These are phyloP conservation scores for Diplosphaera chodatii DNA, from an alignment of 139 green algal genomes.

Conservation along the genomic window DNA sequence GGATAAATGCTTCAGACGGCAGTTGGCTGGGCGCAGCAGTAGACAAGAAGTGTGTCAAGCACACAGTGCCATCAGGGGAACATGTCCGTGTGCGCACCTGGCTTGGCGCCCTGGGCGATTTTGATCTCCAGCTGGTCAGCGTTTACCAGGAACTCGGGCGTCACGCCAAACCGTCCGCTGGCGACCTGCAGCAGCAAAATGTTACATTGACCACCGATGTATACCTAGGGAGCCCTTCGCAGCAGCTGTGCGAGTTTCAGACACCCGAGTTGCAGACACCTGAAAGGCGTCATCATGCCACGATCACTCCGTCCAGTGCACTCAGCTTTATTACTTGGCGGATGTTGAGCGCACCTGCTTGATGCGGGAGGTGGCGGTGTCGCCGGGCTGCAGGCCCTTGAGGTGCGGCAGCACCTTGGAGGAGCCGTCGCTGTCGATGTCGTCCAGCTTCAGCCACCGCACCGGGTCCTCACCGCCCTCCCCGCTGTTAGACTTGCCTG, in stretches of 20 bases:
- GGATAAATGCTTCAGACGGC: too few relatives aligned
- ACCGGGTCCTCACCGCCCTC: conserved; percentile 95
- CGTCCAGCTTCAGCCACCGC: conserved; percentile 64
- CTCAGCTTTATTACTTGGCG: too few relatives aligned
- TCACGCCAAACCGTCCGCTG: conserved; percentile 95
- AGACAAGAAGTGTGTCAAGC: too few relatives aligned
- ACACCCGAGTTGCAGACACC: too few relatives aligned
- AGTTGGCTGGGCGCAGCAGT: too few relatives aligned
- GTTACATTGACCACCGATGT: too few relatives aligned
- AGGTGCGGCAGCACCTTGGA: conserved; percentile 83
- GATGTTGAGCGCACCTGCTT: conserved; percentile 92
- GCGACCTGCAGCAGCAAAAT: conserved; percentile 83
- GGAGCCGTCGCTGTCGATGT: conserved; percentile 72
- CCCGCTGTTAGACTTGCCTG: conserved; percentile 78
- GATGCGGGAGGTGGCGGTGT: conserved; percentile 92
- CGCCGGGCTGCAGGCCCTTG: conserved; percentile 83
- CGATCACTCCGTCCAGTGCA: too few relatives aligned
- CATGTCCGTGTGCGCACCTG: too few relatives aligned
- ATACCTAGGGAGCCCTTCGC: too few relatives aligned
- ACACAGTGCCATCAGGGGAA: too few relatives aligned
- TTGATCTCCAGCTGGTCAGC: conserved; percentile 99
- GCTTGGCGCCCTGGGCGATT: conserved; percentile 89
- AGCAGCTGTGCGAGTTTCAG: too few relatives aligned
- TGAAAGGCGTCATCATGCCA: too few relatives aligned
- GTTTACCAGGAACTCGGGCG: conserved; percentile 95